Percentiles rank a stretch among this genome's conserved stretches.
Evolutionary conservation across 495 filamentous ascomycete species (phyloP).

Genomic region (Hypoxylon cercidicola): DNA sequence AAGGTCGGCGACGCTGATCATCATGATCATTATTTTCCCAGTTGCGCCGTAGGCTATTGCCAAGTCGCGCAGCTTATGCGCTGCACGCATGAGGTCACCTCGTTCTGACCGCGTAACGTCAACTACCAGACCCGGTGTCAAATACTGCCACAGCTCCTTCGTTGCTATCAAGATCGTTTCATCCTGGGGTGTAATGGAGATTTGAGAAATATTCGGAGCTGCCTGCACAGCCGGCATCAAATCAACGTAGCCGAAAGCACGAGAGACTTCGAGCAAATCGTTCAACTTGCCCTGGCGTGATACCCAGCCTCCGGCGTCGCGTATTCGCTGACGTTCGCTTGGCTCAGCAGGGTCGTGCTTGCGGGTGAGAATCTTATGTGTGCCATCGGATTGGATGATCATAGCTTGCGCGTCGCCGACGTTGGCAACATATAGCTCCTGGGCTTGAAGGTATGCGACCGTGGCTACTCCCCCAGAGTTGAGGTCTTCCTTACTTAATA

Average conservation of each 20-base stretch:
- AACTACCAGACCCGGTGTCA: constrained; percentile 87
- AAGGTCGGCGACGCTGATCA: constrained; percentile 89
- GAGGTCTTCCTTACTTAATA: constrained; percentile 87
- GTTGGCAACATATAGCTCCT: constrained; percentile 93
- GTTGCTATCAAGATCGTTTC: constrained; percentile 94
- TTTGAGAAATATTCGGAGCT: constrained; percentile 82
- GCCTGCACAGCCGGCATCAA: constrained; percentile 94
- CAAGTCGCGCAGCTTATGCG: constrained; percentile 93
- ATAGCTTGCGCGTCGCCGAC: constrained; percentile 95
- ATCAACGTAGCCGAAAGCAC: constrained; percentile 93
- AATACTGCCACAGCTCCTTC: constrained; percentile 92
- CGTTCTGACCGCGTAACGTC: constrained; percentile 88
- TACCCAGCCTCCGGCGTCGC: constrained; percentile 94
- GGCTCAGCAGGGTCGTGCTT: constrained; percentile 93
- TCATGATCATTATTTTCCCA: constrained; percentile 98
- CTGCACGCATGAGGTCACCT: constrained; percentile 90
- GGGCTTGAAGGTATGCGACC: constrained; percentile 85
- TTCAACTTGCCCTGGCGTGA: constrained; percentile 94
- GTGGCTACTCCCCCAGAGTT: constrained; percentile 91
- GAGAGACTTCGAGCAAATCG: constrained; percentile 87
- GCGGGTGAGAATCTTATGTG: constrained; percentile 79
- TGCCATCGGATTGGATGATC: constrained; percentile 87
- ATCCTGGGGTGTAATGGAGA: constrained; percentile 86
- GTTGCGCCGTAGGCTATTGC: constrained; percentile 94
- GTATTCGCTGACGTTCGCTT: constrained; percentile 85